These are phyloP conservation scores for Irpex sp. DNA, from an alignment of 1,284 basidiomycete genomes.

Conservation along the genomic window DNA sequence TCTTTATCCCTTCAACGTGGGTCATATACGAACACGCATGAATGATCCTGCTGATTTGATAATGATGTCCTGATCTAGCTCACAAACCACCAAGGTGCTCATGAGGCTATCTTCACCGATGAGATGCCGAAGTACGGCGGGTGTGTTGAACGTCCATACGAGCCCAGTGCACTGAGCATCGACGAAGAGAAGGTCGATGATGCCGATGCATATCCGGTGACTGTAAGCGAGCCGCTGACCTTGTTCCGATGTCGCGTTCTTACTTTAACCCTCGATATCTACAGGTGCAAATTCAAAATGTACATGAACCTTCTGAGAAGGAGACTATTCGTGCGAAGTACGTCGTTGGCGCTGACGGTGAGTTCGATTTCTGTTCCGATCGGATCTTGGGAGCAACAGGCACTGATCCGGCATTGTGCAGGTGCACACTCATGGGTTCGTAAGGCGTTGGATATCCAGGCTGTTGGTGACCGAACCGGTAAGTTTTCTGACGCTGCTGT, in stretches of 20 bases:
- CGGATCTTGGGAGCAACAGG: not conserved
- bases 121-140: slow-evolving; percentile 51
- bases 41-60: not conserved
- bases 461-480: slow-evolving; percentile 80
- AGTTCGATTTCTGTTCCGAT: not conserved
- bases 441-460: slow-evolving; percentile 59
- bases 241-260: not conserved
- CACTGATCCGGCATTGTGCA: slow-evolving; percentile 2
- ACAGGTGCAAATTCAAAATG: slow-evolving; percentile 32
- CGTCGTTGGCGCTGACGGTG: slow-evolving; percentile 53
- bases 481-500: slow-evolving; percentile 2
- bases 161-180: slow-evolving; percentile 47
- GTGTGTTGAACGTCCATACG: slow-evolving; percentile 53
- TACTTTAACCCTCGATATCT: not conserved
- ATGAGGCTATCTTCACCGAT: slow-evolving; percentile 68
- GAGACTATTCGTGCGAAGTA: slow-evolving; percentile 52
- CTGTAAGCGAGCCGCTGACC: slow-evolving; percentile 32
- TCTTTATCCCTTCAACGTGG: slow-evolving; percentile 66
- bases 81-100: slow-evolving; percentile 71
- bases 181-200: slow-evolving; percentile 29
- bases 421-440: slow-evolving; percentile 84
- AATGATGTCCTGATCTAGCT: slow-evolving; percentile 32
- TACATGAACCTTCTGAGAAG: slow-evolving; percentile 21
- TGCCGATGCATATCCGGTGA: slow-evolving; percentile 41
- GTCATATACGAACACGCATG: not conserved